Conservation (phyloP, 1,284 basidiomycete genomes). For the Termitomyces sp. region DNA sequence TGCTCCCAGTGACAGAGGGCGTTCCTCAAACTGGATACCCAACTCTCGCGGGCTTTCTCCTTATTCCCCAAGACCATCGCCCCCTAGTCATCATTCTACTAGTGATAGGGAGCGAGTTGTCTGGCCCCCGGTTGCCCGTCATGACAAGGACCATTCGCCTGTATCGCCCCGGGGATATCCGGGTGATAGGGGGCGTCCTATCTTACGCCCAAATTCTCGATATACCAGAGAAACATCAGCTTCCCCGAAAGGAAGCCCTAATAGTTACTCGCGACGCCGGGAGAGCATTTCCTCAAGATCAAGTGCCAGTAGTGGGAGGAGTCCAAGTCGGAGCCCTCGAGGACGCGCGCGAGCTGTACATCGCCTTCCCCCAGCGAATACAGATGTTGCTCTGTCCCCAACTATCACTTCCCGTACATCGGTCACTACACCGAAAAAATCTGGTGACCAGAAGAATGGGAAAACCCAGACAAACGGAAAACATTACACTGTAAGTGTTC, state of each 20-base stretch:
- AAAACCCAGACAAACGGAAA: slow-evolving; percentile 31
- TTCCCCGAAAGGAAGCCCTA: slow-evolving; percentile 14
- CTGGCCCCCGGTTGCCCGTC: slow-evolving; percentile 8
- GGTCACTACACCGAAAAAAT: slow-evolving; percentile 6
- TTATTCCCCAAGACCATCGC: slow-evolving; percentile 33
- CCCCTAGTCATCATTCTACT: slow-evolving; percentile 10
- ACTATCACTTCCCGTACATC: slow-evolving; percentile 5
- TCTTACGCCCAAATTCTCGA: slow-evolving; percentile 15
- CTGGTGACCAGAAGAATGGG: slow-evolving; percentile 16
- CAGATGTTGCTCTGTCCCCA: slow-evolving; percentile 16
- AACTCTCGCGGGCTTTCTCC: slow-evolving; percentile 5
- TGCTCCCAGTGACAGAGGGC: slow-evolving; percentile 33
- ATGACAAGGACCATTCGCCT: slow-evolving; percentile 11
- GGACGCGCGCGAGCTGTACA: slow-evolving; percentile 53
- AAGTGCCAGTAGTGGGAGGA: slow-evolving; percentile 49
- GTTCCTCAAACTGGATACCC: slow-evolving; percentile 20
- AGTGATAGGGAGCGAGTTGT: slow-evolving; percentile 18
- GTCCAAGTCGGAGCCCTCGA: slow-evolving; percentile 47
- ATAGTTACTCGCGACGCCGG: slow-evolving; percentile 23
- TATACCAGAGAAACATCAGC: slow-evolving; percentile 12
- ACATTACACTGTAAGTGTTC: slow-evolving; percentile 24
- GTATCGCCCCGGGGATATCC: slow-evolving; percentile 9
- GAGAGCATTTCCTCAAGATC: slow-evolving; percentile 47
- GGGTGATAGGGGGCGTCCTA: slow-evolving; percentile 13
- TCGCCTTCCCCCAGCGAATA: slow-evolving; percentile 45